These are phyloP conservation scores for Leishmania turanica DNA, from an alignment of 208 protist genomes.

Conservation along the genomic window DNA sequence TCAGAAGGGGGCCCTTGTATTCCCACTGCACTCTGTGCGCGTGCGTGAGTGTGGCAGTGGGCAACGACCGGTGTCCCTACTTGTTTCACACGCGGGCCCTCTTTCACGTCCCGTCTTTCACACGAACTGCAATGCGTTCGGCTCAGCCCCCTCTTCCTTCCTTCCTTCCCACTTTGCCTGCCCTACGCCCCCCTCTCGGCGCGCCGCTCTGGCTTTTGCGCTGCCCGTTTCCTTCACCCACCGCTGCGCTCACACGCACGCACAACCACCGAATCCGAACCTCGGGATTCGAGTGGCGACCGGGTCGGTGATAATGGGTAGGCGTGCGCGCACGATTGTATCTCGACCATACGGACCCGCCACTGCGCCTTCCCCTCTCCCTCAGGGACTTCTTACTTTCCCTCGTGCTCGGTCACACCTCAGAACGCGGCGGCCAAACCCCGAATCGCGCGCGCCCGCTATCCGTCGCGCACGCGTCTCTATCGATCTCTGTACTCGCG, in stretches of 20 bases:
- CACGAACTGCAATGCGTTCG: neutral
- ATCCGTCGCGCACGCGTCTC: neutral
- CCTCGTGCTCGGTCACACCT: neutral
- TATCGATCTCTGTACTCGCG: neutral
- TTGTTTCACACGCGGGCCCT: neutral
- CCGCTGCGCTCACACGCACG: neutral
- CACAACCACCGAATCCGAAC: neutral
- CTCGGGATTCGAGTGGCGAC: neutral
- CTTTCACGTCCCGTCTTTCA: neutral
- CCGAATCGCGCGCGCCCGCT: neutral
- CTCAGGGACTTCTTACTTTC: neutral
- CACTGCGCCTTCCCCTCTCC: neutral
- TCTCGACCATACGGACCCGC: neutral
- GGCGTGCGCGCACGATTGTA: neutral
- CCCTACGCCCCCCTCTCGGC: neutral
- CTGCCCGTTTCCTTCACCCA: neutral
- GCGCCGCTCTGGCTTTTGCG: neutral
- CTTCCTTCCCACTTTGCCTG: neutral
- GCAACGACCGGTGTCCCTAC: neutral
- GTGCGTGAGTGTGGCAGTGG: neutral
- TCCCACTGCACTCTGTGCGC: neutral
- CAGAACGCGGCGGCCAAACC: neutral
- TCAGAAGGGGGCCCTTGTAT: neutral
- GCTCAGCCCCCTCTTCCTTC: neutral
- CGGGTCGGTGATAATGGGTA: neutral